Percentiles rank a stretch among this genome's conserved stretches.
These are phyloP conservation scores for Chloranthus sessilifolius DNA, from an alignment of 164 flowering plant genomes.

Conservation along the genomic window DNA sequence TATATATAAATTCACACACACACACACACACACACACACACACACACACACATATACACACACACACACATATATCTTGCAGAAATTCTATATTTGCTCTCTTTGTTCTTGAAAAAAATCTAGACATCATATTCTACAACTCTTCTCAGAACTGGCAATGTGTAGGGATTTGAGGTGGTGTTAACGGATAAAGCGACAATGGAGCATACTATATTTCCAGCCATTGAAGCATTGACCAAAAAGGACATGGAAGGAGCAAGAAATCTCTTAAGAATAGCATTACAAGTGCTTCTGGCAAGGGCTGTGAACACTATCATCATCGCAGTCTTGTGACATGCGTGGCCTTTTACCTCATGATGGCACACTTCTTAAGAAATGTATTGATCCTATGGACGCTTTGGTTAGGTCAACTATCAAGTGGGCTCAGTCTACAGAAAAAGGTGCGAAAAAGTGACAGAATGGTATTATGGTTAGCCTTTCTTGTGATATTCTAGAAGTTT, in stretches of 20 bases:
- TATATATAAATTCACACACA: too few relatives aligned
- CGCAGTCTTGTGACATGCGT: slow-evolving; percentile 46
- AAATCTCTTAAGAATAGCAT: slow-evolving; percentile 49
- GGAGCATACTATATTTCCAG: slow-evolving; percentile 47
- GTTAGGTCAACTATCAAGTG: slow-evolving; percentile 42
- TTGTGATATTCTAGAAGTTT: too few relatives aligned
- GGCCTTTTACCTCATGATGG: slow-evolving; percentile 45
- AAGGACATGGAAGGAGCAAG: slow-evolving; percentile 54
- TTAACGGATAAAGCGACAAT: slow-evolving; percentile 46
- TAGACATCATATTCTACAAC: too few relatives aligned
- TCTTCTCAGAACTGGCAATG: neutral
- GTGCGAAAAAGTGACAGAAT: too few relatives aligned
- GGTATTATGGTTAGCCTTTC: too few relatives aligned
- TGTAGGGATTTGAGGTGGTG: slow-evolving; percentile 61
- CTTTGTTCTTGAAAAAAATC: too few relatives aligned
- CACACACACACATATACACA: too few relatives aligned
- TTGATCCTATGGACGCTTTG: slow-evolving; percentile 54
- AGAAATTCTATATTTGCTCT: neutral
- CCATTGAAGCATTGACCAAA: slow-evolving; percentile 36
- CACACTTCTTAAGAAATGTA: slow-evolving; percentile 43
- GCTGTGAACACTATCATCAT: slow-evolving; percentile 46
- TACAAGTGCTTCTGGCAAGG: slow-evolving; percentile 48
- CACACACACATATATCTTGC: too few relatives aligned
- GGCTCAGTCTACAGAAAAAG: slow-evolving; percentile 30
- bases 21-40: too few relatives aligned